phyloP scores from a whole-genome alignment of 1,284 basidiomycete species.

The Volvariella volvacea region DNA sequence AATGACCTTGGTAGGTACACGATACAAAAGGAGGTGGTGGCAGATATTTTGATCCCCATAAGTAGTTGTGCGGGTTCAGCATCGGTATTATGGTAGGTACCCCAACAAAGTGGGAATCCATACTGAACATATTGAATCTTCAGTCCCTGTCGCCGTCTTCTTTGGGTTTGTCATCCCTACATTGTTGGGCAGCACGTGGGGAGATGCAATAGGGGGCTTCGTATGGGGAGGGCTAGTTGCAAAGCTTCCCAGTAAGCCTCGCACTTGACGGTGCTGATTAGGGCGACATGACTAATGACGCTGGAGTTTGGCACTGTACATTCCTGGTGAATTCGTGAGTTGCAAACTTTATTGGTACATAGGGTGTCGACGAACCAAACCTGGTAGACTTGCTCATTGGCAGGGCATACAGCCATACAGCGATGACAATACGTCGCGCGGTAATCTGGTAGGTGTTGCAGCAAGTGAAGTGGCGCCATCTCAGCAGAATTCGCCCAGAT shows the following conservation, averaged over 20 bases:
- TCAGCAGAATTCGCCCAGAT: slow-evolving; percentile 33
- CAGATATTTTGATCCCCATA: neutral
- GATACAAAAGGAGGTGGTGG: neutral
- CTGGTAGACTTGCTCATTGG: slow-evolving; percentile 64
- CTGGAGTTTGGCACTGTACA: slow-evolving; percentile 69
- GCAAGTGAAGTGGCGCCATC: neutral
- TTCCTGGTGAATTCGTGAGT: slow-evolving; percentile 74
- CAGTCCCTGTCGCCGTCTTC: slow-evolving; percentile 52
- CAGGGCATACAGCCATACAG: slow-evolving; percentile 73
- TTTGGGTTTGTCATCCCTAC: slow-evolving; percentile 56
- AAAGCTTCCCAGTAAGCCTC: slow-evolving; percentile 46
- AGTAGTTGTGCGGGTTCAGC: slow-evolving; percentile 71
- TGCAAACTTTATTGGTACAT: slow-evolving; percentile 3
- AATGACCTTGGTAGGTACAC: slow-evolving; percentile 58
- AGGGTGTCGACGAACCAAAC: neutral
- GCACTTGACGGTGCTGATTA: slow-evolving; percentile 8
- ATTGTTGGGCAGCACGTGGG: slow-evolving; percentile 47
- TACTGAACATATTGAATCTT: too few species aligned
- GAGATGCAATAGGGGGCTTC: slow-evolving; percentile 55
- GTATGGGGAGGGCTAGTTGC: slow-evolving; percentile 66
- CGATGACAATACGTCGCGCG: slow-evolving; percentile 71
- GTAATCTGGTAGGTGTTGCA: slow-evolving; percentile 48
- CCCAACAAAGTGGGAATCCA: neutral
- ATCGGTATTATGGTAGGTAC: slow-evolving; percentile 55
- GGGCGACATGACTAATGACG: neutral